Percentiles rank a stretch among this genome's conserved stretches.
Conservation (phyloP, 2,329 filamentous ascomycete genomes). For the Penicillium sp. region DNA sequence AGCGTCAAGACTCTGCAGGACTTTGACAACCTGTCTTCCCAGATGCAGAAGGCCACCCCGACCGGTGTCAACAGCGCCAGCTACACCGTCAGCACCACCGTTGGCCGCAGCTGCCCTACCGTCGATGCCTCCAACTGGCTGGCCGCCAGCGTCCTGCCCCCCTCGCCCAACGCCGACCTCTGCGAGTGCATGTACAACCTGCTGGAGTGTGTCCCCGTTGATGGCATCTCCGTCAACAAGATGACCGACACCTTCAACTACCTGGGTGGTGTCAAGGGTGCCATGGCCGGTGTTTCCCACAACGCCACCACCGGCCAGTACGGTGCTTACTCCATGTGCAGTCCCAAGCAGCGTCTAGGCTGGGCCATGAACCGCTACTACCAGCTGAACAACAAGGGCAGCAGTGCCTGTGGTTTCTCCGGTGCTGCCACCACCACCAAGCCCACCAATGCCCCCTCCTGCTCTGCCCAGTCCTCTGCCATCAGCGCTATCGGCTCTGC, state of each 20-base stretch:
- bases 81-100: constrained; percentile 77
- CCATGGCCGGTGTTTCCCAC: constrained; percentile 48
- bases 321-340: constrained; percentile 58
- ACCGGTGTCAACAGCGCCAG: constrained; percentile 66
- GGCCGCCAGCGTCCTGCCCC: constrained; percentile 74
- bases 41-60: constrained; percentile 72
- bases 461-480: constrained; percentile 23
- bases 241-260: constrained; percentile 71
- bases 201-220: constrained; percentile 71
- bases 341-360: constrained; percentile 51
- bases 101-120: constrained; percentile 72
- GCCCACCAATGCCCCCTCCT: constrained; percentile 28
- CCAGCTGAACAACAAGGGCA: constrained; percentile 43
- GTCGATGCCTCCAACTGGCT: constrained; percentile 67
- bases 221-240: constrained; percentile 62
- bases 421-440: constrained; percentile 49
- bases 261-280: constrained; percentile 47
- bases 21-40: constrained; percentile 73
- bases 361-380: constrained; percentile 57
- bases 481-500: constrained; percentile 39
- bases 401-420: constrained; percentile 53
- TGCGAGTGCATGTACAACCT: constrained; percentile 85
- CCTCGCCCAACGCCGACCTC: constrained; percentile 75
- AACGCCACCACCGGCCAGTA: constrained; percentile 52
- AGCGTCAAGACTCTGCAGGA: constrained; percentile 72